Evolutionary conservation across 768 basidiomycete species (phyloP).

Genomic region (Lentinula guzmanii): DNA sequence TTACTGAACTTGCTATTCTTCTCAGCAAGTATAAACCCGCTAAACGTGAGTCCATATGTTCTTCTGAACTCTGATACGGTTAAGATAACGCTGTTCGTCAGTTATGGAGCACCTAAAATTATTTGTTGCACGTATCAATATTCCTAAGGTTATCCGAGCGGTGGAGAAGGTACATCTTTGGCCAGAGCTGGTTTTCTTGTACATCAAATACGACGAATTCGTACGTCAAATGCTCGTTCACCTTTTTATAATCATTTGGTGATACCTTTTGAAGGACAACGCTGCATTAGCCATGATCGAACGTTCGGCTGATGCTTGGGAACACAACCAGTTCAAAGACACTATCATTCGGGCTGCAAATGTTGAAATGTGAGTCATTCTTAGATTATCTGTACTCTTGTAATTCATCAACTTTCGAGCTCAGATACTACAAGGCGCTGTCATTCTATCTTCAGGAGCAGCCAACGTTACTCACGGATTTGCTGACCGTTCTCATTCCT

Average conservation of each 20-base stretch:
- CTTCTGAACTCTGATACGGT: neutral
- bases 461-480: slow-evolving; percentile 88
- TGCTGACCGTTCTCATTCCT: slow-evolving; percentile 86
- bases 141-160: slow-evolving; percentile 94
- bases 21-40: slow-evolving; percentile 95
- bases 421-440: slow-evolving; percentile 90
- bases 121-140: slow-evolving; percentile 94
- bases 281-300: slow-evolving; percentile 99
- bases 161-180: slow-evolving; percentile 96
- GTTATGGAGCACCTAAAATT: slow-evolving; percentile 99
- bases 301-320: slow-evolving; percentile 97
- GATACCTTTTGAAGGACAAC: slow-evolving; percentile 59
- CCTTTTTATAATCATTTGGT: neutral
- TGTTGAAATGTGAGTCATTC: slow-evolving; percentile 76
- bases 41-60: slow-evolving; percentile 53
- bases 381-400: neutral
- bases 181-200: slow-evolving; percentile 97
- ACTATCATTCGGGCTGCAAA: slow-evolving; percentile 95
- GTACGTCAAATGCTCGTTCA: slow-evolving; percentile 31
- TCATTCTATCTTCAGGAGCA: slow-evolving; percentile 94
- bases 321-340: slow-evolving; percentile 99
- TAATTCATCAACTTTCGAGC: neutral
- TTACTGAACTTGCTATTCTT: slow-evolving; percentile 88
- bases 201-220: slow-evolving; percentile 97
- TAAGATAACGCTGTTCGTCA: slow-evolving; percentile 21